Percentiles rank a stretch among this genome's conserved stretches.
These are phyloP conservation scores for Blumeria hordei DNA, from an alignment of 2,329 filamentous ascomycete genomes.

Conservation along the genomic window DNA sequence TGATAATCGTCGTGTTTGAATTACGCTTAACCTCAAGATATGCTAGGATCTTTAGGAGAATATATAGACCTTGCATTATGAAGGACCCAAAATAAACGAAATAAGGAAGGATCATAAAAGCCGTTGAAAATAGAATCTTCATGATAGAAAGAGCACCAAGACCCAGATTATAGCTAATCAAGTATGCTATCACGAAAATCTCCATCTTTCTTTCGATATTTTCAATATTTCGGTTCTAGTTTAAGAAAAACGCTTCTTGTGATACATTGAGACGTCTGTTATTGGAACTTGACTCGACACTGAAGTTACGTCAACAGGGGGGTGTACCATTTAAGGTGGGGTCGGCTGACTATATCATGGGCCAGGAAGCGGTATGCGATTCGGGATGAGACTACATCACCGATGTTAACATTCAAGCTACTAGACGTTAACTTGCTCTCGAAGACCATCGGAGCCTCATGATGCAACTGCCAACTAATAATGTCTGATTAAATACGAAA, in stretches of 20 bases:
- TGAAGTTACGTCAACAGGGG: no score
- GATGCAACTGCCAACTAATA: not conserved
- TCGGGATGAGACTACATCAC: not conserved
- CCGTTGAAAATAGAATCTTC: conserved; percentile 7
- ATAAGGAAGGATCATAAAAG: conserved; percentile 8
- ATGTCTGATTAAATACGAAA: not conserved
- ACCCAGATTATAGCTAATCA: conserved; percentile 4
- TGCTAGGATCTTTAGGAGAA: conserved; percentile 11
- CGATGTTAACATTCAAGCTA: not conserved
- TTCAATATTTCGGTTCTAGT: not conserved
- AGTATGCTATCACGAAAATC: conserved; percentile 5
- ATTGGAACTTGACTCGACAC: no score
- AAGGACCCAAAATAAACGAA: conserved; percentile 10
- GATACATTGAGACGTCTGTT: no score
- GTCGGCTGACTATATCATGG: no score
- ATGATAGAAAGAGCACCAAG: conserved; percentile 2
- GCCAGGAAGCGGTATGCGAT: not conserved
- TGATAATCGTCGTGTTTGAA: conserved; percentile 2
- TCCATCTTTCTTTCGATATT: not conserved
- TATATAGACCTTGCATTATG: conserved; percentile 5
- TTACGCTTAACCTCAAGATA: conserved; percentile 12
- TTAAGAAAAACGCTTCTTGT: no score
- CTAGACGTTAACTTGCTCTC: not conserved
- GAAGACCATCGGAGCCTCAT: not conserved
- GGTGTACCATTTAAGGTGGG: no score